These are phyloP conservation scores for Pachysandra terminalis DNA, from an alignment of 164 flowering plant species.

Conservation along the genomic window DNA sequence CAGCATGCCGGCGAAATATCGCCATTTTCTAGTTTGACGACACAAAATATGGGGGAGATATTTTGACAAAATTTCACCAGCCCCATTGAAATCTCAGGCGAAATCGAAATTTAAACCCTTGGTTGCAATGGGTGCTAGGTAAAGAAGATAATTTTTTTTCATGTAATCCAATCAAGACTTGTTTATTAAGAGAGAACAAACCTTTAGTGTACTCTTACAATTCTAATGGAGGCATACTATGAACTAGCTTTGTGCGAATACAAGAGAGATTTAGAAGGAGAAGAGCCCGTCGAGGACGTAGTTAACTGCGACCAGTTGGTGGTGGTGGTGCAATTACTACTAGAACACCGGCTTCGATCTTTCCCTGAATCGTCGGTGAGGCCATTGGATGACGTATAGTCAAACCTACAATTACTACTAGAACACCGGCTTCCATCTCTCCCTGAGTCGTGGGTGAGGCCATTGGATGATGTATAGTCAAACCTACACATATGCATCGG, in stretches of 20 bases:
- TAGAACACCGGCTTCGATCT: constrained; percentile 1
- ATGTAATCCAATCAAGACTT: too few relatives aligned
- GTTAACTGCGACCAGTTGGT: not conserved
- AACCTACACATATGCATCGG: constrained; percentile 5
- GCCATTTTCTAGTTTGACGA: too few relatives aligned
- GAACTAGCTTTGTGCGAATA: not conserved
- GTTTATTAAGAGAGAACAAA: too few relatives aligned
- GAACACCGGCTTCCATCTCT: constrained; percentile 2
- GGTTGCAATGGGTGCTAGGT: too few relatives aligned
- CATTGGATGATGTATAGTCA: constrained; percentile 12
- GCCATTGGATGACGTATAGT: constrained; percentile 13
- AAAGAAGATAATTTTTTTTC: too few relatives aligned
- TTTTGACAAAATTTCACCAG: too few relatives aligned
- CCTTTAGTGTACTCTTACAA: too few relatives aligned
- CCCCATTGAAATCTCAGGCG: too few relatives aligned
- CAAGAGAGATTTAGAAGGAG: not conserved
- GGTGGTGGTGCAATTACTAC: not conserved
- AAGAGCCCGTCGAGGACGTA: not conserved
- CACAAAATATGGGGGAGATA: too few relatives aligned
- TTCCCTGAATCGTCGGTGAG: constrained; percentile 5
- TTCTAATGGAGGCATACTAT: too few relatives aligned
- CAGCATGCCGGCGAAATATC: too few relatives aligned
- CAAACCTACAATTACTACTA: not conserved
- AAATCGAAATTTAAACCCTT: too few relatives aligned
- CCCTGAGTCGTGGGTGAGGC: constrained; percentile 6